Evolutionary conservation across 441 rosid species (phyloP).

Genomic region (Gossypium schwendimanii): DNA sequence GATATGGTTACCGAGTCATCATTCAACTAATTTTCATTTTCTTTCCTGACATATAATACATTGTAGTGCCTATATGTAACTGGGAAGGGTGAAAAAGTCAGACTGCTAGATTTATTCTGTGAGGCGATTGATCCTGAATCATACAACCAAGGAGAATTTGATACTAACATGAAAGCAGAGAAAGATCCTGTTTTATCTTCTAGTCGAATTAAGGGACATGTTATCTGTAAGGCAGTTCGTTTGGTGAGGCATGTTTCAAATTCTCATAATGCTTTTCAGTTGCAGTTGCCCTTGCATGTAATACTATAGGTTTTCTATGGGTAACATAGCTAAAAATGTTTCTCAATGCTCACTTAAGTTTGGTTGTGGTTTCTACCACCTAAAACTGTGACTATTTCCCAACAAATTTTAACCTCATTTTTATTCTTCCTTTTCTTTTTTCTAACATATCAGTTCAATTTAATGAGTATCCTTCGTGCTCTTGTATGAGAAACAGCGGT

Average conservation of each 20-base stretch:
- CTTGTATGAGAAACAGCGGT: not conserved
- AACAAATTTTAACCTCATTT: not conserved
- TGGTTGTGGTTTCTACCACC: not conserved
- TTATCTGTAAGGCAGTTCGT: slow-evolving; percentile 40
- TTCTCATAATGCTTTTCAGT: not conserved
- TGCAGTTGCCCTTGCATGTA: not conserved
- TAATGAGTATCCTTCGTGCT: not conserved
- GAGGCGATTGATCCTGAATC: slow-evolving; percentile 80
- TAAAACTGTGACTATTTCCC: not conserved
- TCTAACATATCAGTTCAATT: not conserved
- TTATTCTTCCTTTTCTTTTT: not conserved
- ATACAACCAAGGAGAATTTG: slow-evolving; percentile 29
- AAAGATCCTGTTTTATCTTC: slow-evolving; percentile 22
- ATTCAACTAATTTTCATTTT: slow-evolving; percentile 16
- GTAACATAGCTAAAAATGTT: not conserved
- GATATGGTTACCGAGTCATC: slow-evolving; percentile 9
- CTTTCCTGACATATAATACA: slow-evolving; percentile 13
- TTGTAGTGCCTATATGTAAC: slow-evolving; percentile 71
- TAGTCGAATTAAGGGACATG: slow-evolving; percentile 28
- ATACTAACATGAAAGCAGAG: slow-evolving; percentile 6
- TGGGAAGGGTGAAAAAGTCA: slow-evolving; percentile 52
- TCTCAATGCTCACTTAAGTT: not conserved
- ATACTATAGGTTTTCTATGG: not conserved
- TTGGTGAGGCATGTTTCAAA: slow-evolving; percentile 54
- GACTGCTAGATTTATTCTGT: slow-evolving; percentile 66